Evolutionary conservation across 2,329 filamentous ascomycete genomes (phyloP).

Genomic region (Xylariaceae sp.): DNA sequence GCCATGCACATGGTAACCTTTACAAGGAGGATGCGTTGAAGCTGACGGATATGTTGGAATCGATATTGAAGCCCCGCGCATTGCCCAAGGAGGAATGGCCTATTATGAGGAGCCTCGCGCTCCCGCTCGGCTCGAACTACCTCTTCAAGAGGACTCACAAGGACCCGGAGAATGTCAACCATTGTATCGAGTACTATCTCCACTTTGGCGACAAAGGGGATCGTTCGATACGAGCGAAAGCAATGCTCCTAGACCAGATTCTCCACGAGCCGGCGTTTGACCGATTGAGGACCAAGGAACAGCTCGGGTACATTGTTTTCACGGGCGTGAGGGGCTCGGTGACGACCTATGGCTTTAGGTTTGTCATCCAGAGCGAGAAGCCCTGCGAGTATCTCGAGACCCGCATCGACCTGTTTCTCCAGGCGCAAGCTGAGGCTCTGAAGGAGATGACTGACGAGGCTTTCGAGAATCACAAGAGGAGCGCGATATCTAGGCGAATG

Average conservation of each 20-base stretch:
- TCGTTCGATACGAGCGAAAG: slow-evolving; percentile 64
- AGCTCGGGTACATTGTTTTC: slow-evolving; percentile 95
- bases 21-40: slow-evolving; percentile 89
- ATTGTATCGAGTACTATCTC: slow-evolving; percentile 75
- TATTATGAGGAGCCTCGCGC: slow-evolving; percentile 67
- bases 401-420: slow-evolving; percentile 80
- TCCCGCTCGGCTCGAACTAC: slow-evolving; percentile 76
- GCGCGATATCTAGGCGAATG: slow-evolving; percentile 76
- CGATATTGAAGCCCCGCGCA: slow-evolving; percentile 64
- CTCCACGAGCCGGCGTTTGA: slow-evolving; percentile 91
- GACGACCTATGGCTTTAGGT: slow-evolving; percentile 79
- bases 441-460: slow-evolving; percentile 72
- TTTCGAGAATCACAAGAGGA: slow-evolving; percentile 87
- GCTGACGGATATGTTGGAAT: slow-evolving; percentile 76
- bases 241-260: slow-evolving; percentile 80
- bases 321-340: slow-evolving; percentile 65
- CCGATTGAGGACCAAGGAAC: slow-evolving; percentile 91
- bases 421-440: slow-evolving; percentile 58
- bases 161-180: slow-evolving; percentile 84
- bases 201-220: slow-evolving; percentile 65
- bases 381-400: slow-evolving; percentile 77
- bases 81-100: slow-evolving; percentile 76
- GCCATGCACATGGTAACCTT: slow-evolving; percentile 84
- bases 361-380: slow-evolving; percentile 91
- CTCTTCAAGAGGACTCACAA: slow-evolving; percentile 75